Percentiles rank a stretch among this genome's conserved stretches.
Conservation (phyloP, 31 red algal species). For the Odonthalia washingtoniensis region DNA sequence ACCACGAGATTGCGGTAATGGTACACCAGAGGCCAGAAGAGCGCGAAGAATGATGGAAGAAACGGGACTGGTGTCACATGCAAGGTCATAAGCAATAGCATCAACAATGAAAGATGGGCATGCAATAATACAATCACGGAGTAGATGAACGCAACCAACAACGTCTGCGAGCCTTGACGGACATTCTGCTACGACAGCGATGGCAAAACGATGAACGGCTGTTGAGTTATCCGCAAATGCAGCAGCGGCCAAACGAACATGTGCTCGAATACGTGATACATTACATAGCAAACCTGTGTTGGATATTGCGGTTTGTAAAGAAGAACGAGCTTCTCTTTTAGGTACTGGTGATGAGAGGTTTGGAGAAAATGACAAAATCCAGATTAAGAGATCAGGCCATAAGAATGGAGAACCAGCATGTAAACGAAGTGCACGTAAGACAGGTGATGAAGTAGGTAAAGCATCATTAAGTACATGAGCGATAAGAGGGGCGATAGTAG, state of each 20-base stretch:
- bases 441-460: not conserved
- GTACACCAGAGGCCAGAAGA: not conserved
- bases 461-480: not conserved
- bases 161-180: not conserved
- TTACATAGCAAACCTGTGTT: not conserved
- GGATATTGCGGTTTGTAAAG: not conserved
- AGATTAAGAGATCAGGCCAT: not conserved
- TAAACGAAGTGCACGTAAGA: not conserved
- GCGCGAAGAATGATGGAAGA: not conserved
- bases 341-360: not conserved
- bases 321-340: not conserved
- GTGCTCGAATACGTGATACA: not conserved
- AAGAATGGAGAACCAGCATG: not conserved
- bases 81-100: constrained; percentile 30
- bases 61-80: not conserved
- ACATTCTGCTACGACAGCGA: constrained; percentile 6
- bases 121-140: constrained; percentile 16
- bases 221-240: not conserved
- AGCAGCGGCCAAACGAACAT: not conserved
- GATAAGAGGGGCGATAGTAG: constrained; percentile 2
- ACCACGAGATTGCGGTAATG: not conserved
- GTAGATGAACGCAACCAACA: constrained; percentile 5
- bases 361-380: not conserved
- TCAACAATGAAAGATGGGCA: not conserved
- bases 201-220: constrained; percentile 5